A percentile compares a stretch with the other conserved stretches of the same genome.
Conservation (phyloP, 495 filamentous ascomycete genomes). For the Bryoglossum gracile region DNA sequence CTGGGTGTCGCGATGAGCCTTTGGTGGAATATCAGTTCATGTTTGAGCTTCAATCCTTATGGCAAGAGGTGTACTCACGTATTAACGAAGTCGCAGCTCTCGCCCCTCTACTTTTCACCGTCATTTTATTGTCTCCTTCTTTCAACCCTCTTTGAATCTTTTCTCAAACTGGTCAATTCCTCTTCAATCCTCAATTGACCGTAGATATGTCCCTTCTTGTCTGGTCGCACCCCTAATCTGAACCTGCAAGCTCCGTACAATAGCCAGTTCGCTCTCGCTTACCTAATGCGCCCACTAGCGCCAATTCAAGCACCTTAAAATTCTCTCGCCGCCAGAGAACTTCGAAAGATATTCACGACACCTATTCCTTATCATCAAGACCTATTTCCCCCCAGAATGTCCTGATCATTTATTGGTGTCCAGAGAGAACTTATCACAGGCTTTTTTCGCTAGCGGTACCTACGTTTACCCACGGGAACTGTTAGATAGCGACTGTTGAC, state of each 20-base stretch:
- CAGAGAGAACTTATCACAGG: conserved; percentile 21
- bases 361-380: conserved; percentile 29
- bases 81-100: conserved; percentile 34
- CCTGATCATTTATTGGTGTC: conserved; percentile 28
- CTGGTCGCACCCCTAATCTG: too few relatives aligned
- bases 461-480: conserved; percentile 24
- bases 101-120: conserved; percentile 42
- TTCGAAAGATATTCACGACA: conserved; percentile 13
- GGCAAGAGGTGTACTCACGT: conserved; percentile 11
- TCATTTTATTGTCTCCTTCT: conserved; percentile 29
- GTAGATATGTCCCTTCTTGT: not conserved
- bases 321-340: not conserved
- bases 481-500: conserved; percentile 28
- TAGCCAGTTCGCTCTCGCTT: not conserved
- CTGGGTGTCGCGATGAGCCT: conserved; percentile 14
- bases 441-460: conserved; percentile 32
- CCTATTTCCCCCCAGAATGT: conserved; percentile 26
- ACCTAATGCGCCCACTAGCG: conserved; percentile 1
- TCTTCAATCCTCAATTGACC: not conserved
- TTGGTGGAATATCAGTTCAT: conserved; percentile 25
- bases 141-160: too few relatives aligned
- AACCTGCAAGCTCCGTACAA: too few relatives aligned
- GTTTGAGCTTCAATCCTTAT: conserved; percentile 16
- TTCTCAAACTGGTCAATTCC: not conserved
- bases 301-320: not conserved